Conservation (phyloP, 2,329 filamentous ascomycete genomes). For the Chaetomium olivaceum region DNA sequence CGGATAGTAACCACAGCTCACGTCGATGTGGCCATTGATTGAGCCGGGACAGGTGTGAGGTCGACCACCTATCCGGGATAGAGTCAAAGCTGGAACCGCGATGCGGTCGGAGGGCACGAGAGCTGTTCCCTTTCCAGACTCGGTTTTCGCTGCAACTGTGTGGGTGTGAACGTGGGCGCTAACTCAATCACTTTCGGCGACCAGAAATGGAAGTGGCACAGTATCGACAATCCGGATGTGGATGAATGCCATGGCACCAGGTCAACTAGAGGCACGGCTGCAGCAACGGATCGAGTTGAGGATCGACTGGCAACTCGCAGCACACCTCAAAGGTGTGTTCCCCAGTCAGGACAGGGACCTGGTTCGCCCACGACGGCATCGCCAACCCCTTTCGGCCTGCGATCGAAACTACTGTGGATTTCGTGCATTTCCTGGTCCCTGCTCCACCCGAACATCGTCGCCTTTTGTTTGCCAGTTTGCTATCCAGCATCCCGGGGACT, state of each 20-base stretch:
- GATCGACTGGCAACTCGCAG: constrained; percentile 1
- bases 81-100: too few species aligned
- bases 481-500: background rate
- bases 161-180: background rate
- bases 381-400: background rate
- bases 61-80: background rate
- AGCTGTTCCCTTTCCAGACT: constrained; percentile 5
- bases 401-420: constrained; percentile 7
- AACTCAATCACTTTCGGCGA: background rate
- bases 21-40: constrained; percentile 2
- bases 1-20: background rate
- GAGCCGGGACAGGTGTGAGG: background rate
- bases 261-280: constrained; percentile 14
- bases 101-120: background rate
- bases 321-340: background rate
- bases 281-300: constrained; percentile 14
- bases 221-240: constrained; percentile 4
- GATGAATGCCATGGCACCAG: background rate
- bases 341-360: background rate
- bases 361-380: constrained; percentile 1
- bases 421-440: background rate
- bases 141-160: background rate
- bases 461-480: background rate
- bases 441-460: background rate
- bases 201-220: constrained; percentile 13